Conservation (phyloP, 169 alveolate species). For the Cardiosporidium cionae region DNA sequence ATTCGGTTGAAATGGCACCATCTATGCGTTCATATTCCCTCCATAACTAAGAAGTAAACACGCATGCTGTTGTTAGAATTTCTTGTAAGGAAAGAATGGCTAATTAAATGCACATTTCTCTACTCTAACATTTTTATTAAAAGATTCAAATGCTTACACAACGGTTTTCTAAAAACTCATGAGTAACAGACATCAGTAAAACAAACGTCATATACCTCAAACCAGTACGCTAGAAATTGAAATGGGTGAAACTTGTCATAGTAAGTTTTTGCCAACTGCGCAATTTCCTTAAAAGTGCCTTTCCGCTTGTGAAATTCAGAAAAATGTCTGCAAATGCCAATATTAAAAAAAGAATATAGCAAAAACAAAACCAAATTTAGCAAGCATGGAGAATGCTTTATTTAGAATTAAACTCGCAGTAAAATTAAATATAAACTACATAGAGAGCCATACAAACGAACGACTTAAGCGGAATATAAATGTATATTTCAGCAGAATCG, state of each 20-base stretch:
- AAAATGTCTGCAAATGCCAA: conserved; percentile 3
- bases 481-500: neutral
- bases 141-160: too few species aligned
- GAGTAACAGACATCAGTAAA: neutral
- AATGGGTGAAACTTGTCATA: conserved; percentile 2
- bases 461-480: neutral
- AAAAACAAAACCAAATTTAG: neutral
- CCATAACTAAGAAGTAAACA: too few species aligned
- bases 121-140: too few species aligned
- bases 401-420: neutral
- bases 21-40: too few species aligned
- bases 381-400: neutral
- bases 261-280: neutral
- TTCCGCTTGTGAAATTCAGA: neutral
- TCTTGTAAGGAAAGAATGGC: too few species aligned
- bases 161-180: neutral
- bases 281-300: neutral
- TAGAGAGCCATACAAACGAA: neutral
- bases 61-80: too few species aligned
- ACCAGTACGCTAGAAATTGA: conserved; percentile 25
- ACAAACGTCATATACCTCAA: neutral
- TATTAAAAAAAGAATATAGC: neutral
- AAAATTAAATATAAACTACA: neutral
- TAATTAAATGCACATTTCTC: too few species aligned
- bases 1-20: too few species aligned